Percentiles rank a stretch among this genome's conserved stretches.
phyloP scores from a whole-genome alignment of 2,329 filamentous ascomycete genomes.

The Colletotrichum tabaci region DNA sequence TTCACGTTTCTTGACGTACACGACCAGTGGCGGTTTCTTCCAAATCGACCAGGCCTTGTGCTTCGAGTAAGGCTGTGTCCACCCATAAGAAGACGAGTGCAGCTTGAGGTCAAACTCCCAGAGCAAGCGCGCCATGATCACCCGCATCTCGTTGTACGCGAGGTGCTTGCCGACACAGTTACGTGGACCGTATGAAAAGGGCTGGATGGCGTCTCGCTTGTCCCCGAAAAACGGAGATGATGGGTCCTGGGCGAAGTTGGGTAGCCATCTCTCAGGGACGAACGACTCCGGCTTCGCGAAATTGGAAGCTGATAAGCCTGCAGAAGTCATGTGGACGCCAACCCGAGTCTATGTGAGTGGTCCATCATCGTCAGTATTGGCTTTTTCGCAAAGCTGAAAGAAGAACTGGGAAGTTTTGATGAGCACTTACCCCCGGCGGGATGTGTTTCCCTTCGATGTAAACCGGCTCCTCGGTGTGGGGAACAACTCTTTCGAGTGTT shows the following conservation, averaged over 20 bases:
- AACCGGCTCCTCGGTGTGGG: neutral
- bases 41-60: constrained; percentile 58
- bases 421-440: neutral
- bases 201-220: constrained; percentile 28
- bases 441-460: constrained; percentile 1
- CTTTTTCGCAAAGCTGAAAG: no score
- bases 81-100: constrained; percentile 51
- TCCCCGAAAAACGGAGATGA: constrained; percentile 24
- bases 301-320: constrained; percentile 43
- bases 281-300: constrained; percentile 62
- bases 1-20: constrained; percentile 3
- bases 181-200: constrained; percentile 30
- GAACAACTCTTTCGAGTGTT: constrained; percentile 13
- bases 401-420: neutral
- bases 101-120: constrained; percentile 63
- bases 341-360: constrained; percentile 45
- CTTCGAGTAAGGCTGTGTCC: constrained; percentile 49
- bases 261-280: constrained; percentile 58
- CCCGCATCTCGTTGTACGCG: constrained; percentile 65
- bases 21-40: constrained; percentile 46
- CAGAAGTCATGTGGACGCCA: constrained; percentile 55
- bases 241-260: constrained; percentile 37
- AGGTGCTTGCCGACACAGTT: constrained; percentile 48
- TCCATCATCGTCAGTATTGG: neutral
- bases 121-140: constrained; percentile 62